Base-by-base conservation (phyloP, 208 protist species). In the Trypanosoma mega region DNA sequence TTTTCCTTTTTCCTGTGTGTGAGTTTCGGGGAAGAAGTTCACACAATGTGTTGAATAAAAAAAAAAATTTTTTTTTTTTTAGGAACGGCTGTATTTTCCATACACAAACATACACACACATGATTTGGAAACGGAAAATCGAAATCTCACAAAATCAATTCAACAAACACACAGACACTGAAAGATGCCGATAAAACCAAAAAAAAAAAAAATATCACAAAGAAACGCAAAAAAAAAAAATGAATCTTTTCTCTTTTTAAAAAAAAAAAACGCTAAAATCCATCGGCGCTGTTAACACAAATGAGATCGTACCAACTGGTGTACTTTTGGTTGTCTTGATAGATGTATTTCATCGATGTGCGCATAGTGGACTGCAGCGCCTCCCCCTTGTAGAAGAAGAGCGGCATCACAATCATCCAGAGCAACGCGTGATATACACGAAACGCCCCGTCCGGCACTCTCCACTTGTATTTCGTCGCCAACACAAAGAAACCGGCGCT, bases 291-390 rank as follows among this genome's bases (percentile, higher is more conserved):
- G 68, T 90, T 90, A 6, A 88, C 68, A 14, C 75, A 76, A 16
- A 90, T 43, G 18, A 88, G 47, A 55, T 91, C 80, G 37, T 82
- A 87, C 75, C 72, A 85, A 65, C 58, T 90, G 34, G 67, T 73
- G 53, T 82, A 90, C 58, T 78, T 72, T 45, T 68, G 56, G 60
- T 72, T 83, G 49, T 94, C 84, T 45, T 73, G 57, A 63, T 90
- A 96, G 59, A 96, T 93, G 68, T 96, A 93, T 70, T 81, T 31
- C 65, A 96, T 77, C 18, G 87, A 92, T 31, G 74, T 66, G 20
- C 58, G 70, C 81, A 96, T 88, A 21, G 87, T 89, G 4, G 76
- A 43, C 69, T 96, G 90, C 74, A 94, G 60, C 47, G 76, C 65
- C 24, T 89, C 76, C 1, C 85, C 83, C 16, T 78, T 60, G 61